Evolutionary conservation across 1,284 basidiomycete genomes (phyloP), one percentile per base, ranked within the genome.

Genomic region (Tausonia pullulans): DNA sequence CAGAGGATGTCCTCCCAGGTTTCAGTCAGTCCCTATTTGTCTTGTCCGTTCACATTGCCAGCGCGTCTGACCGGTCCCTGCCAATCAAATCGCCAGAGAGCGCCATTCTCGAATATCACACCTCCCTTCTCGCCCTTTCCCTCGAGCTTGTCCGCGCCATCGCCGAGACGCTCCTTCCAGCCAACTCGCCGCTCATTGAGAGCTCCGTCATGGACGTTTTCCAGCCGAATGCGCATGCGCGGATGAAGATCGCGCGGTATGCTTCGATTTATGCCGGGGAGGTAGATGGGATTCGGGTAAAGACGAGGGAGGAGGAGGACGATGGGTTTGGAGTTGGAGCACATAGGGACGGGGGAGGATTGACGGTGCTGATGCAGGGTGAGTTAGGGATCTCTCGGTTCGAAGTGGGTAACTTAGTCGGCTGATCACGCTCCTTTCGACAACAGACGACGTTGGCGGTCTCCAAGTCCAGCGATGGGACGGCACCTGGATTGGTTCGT

Each of bases 231-330:
- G 45, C 57, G 10, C 57, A 58, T n/a, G 57, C 57, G 4, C 11
- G 57, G 43, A 58, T 58, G 57, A 58, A 58, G 57, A 58, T 58
- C 43, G 57, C 40, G 14, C 57, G 57, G 7, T 58, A 58, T 46
- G 27, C 27, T 27, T 27, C 27, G 27, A 27, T 27, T 27, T 27
- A 27, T 27, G 27, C 27, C 27, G 27, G 27, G 27, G 27, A 27
- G 27, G 27, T 27, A 27, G 27, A 27, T 27, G 27, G 27, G 2
- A 27, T 27, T 27, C 27, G 27, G 27, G 27, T 27, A 27, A 27
- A 27, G 27, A 46, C 44, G 7, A 46, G 14, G 8, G n/a, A 46
- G 44, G n/a, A 16, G 3, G 39, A 58, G n/a, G 57, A 46, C 8
- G 57, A 46, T 0, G 57, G 49, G 45, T n/a, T 48, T 3, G 57